phyloP scores from a whole-genome alignment of 805 yeast species.

The Saccharomyces paradoxus region DNA sequence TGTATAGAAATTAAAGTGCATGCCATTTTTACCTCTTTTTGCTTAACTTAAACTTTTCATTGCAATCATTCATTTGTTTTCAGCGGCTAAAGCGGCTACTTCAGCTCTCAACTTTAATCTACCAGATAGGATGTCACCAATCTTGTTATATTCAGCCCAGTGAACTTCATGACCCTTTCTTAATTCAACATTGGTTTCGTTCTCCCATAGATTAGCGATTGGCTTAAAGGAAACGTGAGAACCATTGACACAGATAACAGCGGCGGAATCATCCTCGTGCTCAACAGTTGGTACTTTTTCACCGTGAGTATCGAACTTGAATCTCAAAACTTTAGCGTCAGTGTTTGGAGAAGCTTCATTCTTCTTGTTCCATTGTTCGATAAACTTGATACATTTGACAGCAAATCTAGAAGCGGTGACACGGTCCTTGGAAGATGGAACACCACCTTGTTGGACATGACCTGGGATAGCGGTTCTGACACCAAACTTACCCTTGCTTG shows the following conservation, averaged over 20 bases:
- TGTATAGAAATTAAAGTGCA: not conserved
- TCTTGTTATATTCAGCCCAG: slow-evolving; percentile 54
- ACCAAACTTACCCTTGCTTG: slow-evolving; percentile 70
- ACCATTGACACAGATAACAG: slow-evolving; percentile 66
- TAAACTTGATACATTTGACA: slow-evolving; percentile 78
- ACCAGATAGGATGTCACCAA: slow-evolving; percentile 68
- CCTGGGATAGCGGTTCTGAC: slow-evolving; percentile 96
- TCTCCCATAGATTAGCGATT: slow-evolving; percentile 47
- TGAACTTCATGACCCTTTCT: slow-evolving; percentile 65
- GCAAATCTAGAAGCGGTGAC: slow-evolving; percentile 84
- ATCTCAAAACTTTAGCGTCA: slow-evolving; percentile 40
- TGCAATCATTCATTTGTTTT: not conserved
- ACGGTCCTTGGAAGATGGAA: slow-evolving; percentile 91
- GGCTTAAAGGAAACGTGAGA: slow-evolving; percentile 51
- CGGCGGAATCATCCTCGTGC: slow-evolving; percentile 39
- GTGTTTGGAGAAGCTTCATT: slow-evolving; percentile 30
- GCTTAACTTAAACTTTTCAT: not conserved
- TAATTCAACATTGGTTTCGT: slow-evolving; percentile 49
- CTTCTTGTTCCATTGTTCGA: slow-evolving; percentile 52
- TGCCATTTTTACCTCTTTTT: not conserved
- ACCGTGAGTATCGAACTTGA: slow-evolving; percentile 41
- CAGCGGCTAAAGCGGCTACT: slow-evolving; percentile 16
- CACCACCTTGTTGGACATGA: slow-evolving; percentile 95
- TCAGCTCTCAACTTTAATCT: slow-evolving; percentile 44
- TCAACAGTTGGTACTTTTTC: slow-evolving; percentile 39